These are phyloP conservation scores for Rosellinia necatrix DNA, from an alignment of 2,329 filamentous ascomycete genomes.

Conservation along the genomic window DNA sequence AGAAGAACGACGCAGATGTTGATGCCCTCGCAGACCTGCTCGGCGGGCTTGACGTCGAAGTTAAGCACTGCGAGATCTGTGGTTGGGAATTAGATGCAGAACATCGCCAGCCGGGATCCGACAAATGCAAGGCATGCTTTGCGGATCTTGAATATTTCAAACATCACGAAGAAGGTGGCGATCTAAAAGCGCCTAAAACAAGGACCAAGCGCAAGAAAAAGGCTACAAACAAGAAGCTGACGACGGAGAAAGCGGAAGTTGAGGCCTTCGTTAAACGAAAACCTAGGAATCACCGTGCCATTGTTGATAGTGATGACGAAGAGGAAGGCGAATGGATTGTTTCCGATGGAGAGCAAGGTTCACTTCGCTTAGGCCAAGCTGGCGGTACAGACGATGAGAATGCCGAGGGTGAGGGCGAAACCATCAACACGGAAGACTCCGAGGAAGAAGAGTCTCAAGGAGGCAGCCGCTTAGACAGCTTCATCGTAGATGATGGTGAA, in stretches of 20 bases:
- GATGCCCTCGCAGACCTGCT: constrained; percentile 87
- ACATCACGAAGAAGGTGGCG: constrained; percentile 48
- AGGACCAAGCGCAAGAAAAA: constrained; percentile 43
- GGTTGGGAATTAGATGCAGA: constrained; percentile 67
- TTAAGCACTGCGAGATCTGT: constrained; percentile 83
- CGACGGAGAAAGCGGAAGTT: constrained; percentile 42
- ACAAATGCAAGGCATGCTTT: constrained; percentile 74
- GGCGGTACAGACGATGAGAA: constrained; percentile 89
- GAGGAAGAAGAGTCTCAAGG: constrained; percentile 56
- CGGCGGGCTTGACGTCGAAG: constrained; percentile 77
- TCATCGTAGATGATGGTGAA: constrained; percentile 58
- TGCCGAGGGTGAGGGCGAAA: constrained; percentile 84
- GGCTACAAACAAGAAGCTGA: constrained; percentile 32
- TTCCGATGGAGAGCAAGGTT: constrained; percentile 65
- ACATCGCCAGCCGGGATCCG: constrained; percentile 46
- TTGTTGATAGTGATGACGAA: constrained; percentile 59
- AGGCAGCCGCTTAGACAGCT: constrained; percentile 58
- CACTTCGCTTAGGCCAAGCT: constrained; percentile 70
- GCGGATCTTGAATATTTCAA: constrained; percentile 71
- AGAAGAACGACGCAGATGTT: constrained; percentile 65
- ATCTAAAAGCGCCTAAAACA: constrained; percentile 45
- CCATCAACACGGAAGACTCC: constrained; percentile 73
- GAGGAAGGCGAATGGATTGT: constrained; percentile 83
- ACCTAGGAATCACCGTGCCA: constrained; percentile 47
- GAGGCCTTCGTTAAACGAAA: constrained; percentile 37